phyloP scores from a whole-genome alignment of 192 early-diverging fungal species.

The Backusella macrospora region DNA sequence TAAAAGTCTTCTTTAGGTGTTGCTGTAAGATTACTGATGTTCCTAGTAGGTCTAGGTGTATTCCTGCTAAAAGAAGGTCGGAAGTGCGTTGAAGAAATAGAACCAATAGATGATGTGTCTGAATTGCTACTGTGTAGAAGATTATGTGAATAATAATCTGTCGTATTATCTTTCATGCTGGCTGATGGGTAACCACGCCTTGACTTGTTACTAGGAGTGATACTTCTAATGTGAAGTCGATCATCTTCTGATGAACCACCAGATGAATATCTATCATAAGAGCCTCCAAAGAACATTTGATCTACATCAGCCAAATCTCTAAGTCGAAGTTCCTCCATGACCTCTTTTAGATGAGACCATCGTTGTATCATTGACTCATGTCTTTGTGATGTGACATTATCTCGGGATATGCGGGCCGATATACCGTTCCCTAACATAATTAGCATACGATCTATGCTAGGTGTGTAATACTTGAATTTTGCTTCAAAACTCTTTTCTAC shows the following conservation, averaged over 20 bases:
- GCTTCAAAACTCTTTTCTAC: constrained; percentile 57
- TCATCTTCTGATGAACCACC: constrained; percentile 6
- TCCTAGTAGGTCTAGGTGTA: not conserved
- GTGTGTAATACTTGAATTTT: constrained; percentile 62
- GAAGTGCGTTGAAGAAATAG: not conserved
- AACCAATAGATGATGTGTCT: constrained; percentile 26
- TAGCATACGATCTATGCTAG: constrained; percentile 58
- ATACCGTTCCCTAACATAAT: constrained; percentile 60
- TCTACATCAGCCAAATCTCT: constrained; percentile 34
- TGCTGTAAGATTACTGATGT: not conserved
- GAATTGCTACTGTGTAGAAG: constrained; percentile 21
- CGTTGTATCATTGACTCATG: constrained; percentile 52
- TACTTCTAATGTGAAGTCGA: not conserved
- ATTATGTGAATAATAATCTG: constrained; percentile 3
- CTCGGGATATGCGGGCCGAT: constrained; percentile 45
- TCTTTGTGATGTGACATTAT: constrained; percentile 43
- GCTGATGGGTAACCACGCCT: not conserved
- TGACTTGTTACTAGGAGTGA: not conserved
- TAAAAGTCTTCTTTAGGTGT: constrained; percentile 14
- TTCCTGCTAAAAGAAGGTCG: not conserved
- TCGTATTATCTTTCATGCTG: not conserved
- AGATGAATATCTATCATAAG: constrained; percentile 12
- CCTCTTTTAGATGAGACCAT: constrained; percentile 50
- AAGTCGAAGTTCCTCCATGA: constrained; percentile 39
- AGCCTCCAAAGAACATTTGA: constrained; percentile 6